Conservation (phyloP, 2,329 filamentous ascomycete species). For the Fusarium tuaranense region DNA sequence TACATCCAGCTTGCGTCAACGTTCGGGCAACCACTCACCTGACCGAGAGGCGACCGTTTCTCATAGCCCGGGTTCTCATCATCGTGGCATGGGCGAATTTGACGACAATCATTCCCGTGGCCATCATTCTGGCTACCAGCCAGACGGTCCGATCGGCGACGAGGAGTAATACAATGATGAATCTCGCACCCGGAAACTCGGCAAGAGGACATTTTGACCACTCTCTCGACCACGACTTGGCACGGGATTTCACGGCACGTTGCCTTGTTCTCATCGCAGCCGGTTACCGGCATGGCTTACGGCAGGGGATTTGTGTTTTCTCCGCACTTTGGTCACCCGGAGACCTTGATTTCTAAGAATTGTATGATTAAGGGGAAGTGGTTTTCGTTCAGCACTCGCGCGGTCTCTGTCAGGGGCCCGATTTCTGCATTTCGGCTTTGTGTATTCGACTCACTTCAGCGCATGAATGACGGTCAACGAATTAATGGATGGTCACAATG, state of each 20-base stretch:
- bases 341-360: background rate
- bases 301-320: background rate
- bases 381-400: background rate
- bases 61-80: background rate
- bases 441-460: slow-evolving; percentile 1
- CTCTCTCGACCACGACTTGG: background rate
- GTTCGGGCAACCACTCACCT: slow-evolving; percentile 1
- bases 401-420: slow-evolving; percentile 1
- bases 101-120: background rate
- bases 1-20: slow-evolving; percentile 1
- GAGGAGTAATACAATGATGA: background rate
- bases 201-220: background rate
- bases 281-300: background rate
- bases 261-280: background rate
- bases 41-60: background rate
- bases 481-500: slow-evolving; percentile 16
- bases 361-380: background rate
- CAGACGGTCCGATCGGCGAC: background rate
- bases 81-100: background rate
- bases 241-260: background rate
- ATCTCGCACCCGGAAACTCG: background rate
- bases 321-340: slow-evolving; percentile 4
- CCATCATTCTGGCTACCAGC: slow-evolving; percentile 6
- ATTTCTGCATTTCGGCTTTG: slow-evolving; percentile 10
- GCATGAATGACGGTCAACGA: slow-evolving; percentile 15